Base-by-base conservation (phyloP, 2,329 filamentous ascomycete species). In the Xylogone sp. region DNA sequence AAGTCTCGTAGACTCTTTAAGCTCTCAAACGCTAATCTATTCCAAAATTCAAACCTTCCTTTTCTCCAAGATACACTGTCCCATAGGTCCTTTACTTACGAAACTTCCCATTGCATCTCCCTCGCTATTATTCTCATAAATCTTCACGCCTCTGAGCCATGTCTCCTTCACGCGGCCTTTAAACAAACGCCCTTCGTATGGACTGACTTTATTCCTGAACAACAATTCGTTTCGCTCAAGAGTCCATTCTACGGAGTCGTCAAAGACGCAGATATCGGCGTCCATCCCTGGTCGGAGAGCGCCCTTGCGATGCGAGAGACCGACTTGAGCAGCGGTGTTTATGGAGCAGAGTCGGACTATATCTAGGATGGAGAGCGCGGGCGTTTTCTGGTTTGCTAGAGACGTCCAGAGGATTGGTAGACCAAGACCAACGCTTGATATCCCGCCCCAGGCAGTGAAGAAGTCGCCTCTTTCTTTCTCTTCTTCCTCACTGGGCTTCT, bases 371-470 rank as follows among this genome's bases (percentile, higher is more conserved):
- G 42, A 52, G 2, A 64, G 50, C 31, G 34, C 5, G n/a, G 12
- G n/a, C 6, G 34, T 39, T 39, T 39, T 39, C 34, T 39, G 34
- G n/a, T 7, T 18, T 1, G 45, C 45, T 27, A 50, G 43, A 5
- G 53, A 48, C 3, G 48, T 69, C 78, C 65, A 78, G 75, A 99
- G 78, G 58, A 99, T 96, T 3, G 90, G 90, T 3, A 99, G 78
- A 1, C 94, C 94, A 1, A 99, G 81, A 0, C 94, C 94, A 18
- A 99, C 93, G 3, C 88, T 94, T 3, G 89, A 93, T 64, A 99
- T 96, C 13, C 94, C 94, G 49, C 94, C 94, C 94, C 94, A 99
- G 1, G 92, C 92, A 3, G 87, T 84, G 72, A 97, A 94, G 78
- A 99, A 97, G 72, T 97, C 90, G 34, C 94, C 94, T 21, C 71